A percentile compares a stretch with the other conserved stretches of the same genome.
Conservation (phyloP, 1,139 yeast genomes). For the Torulaspora pretoriensis region DNA sequence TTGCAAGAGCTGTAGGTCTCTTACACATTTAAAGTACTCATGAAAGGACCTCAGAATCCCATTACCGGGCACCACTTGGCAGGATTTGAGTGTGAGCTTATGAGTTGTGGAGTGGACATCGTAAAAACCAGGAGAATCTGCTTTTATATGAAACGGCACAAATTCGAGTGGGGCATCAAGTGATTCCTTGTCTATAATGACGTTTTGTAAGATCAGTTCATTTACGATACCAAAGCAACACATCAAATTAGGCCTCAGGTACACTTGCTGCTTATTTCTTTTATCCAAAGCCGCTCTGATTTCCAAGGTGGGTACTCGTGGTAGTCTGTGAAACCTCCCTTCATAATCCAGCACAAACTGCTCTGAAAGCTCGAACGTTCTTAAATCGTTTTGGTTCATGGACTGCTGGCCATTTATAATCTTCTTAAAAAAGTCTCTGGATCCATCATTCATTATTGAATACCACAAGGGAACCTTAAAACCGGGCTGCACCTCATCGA, state of each 20-base stretch:
- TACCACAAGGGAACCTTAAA: slow-evolving; percentile 47
- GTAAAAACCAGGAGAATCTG: slow-evolving; percentile 22
- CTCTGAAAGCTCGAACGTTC: slow-evolving; percentile 30
- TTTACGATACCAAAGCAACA: slow-evolving; percentile 45
- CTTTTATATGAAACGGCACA: slow-evolving; percentile 29
- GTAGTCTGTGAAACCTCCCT: slow-evolving; percentile 26
- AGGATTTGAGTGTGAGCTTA: slow-evolving; percentile 32
- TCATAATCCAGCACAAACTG: slow-evolving; percentile 31
- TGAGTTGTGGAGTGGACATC: slow-evolving; percentile 37
- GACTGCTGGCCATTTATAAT: slow-evolving; percentile 35
- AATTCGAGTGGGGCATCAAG: slow-evolving; percentile 38
- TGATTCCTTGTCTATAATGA: slow-evolving; percentile 45
- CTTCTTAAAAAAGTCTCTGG: slow-evolving; percentile 33
- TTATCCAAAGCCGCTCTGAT: slow-evolving; percentile 23
- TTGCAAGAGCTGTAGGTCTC: slow-evolving; percentile 38
- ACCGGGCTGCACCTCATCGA: slow-evolving; percentile 49
- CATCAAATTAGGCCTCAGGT: slow-evolving; percentile 40
- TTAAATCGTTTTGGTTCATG: slow-evolving; percentile 31
- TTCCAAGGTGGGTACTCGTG: slow-evolving; percentile 29
- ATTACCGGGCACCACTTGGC: slow-evolving; percentile 37
- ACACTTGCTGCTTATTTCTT: slow-evolving; percentile 18
- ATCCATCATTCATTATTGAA: slow-evolving; percentile 35
- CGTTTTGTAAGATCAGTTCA: slow-evolving; percentile 44
- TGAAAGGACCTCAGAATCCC: slow-evolving; percentile 35
- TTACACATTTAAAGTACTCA: slow-evolving; percentile 41